Evolutionary conservation across 306 rosid species (phyloP).

Genomic region (Quillaja saponaria): DNA sequence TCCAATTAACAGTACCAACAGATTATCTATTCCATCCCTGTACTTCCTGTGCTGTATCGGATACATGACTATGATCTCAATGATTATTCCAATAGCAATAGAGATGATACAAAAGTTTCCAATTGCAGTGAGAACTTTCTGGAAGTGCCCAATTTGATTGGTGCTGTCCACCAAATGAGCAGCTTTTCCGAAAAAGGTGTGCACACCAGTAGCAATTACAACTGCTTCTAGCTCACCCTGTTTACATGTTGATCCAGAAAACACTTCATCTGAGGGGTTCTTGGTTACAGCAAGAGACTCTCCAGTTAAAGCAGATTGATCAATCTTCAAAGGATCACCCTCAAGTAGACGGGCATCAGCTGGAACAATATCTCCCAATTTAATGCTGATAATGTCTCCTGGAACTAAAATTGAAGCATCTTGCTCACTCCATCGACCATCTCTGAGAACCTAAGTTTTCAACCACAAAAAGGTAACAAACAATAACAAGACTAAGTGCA

Average conservation of each 20-base stretch:
- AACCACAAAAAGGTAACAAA: slow-evolving; percentile 27
- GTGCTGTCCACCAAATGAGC: slow-evolving; percentile 98
- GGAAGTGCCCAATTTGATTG: slow-evolving; percentile 98
- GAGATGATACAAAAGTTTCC: slow-evolving; percentile 98
- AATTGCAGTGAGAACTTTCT: slow-evolving; percentile 95
- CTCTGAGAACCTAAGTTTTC: slow-evolving; percentile 76
- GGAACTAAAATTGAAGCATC: slow-evolving; percentile 97
- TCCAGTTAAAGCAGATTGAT: slow-evolving; percentile 96
- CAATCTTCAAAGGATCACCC: slow-evolving; percentile 96
- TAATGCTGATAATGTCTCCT: slow-evolving; percentile 93
- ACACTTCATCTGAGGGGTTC: slow-evolving; percentile 89
- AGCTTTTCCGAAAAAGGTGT: slow-evolving; percentile 97
- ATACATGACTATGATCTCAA: slow-evolving; percentile 91
- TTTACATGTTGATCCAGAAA: slow-evolving; percentile 96
- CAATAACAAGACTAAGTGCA: not conserved
- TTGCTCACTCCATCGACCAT: slow-evolving; percentile 89
- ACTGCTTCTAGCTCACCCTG: slow-evolving; percentile 99
- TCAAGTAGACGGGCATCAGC: slow-evolving; percentile 99
- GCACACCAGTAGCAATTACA: slow-evolving; percentile 98
- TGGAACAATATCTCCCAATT: slow-evolving; percentile 92
- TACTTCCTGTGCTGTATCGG: slow-evolving; percentile 85
- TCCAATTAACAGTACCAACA: slow-evolving; percentile 93
- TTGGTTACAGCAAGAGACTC: slow-evolving; percentile 96
- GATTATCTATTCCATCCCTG: slow-evolving; percentile 93
- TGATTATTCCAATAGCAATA: slow-evolving; percentile 70